These are phyloP conservation scores for Talaromyces sp. DNA, from an alignment of 2,329 filamentous ascomycete genomes.

Conservation along the genomic window DNA sequence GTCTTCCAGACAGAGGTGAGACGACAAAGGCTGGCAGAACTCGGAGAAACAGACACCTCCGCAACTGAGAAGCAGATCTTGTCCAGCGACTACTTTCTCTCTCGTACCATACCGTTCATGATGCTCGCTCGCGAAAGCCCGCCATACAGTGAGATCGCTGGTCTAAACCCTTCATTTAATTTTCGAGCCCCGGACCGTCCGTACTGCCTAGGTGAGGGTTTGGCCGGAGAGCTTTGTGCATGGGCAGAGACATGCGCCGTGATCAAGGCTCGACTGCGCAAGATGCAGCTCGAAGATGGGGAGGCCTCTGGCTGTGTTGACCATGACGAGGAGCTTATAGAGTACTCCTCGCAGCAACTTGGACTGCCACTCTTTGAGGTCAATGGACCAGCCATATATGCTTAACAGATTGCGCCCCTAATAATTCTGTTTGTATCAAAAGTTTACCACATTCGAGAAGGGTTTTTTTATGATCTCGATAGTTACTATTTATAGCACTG, in stretches of 20 bases:
- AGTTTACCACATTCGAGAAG: not conserved
- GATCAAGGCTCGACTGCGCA: constrained; percentile 28
- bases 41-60: constrained; percentile 10
- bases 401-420: not conserved
- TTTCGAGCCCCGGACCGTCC: constrained; percentile 38
- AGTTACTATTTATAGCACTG: not conserved
- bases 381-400: constrained; percentile 16
- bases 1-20: not conserved
- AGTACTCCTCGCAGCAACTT: constrained; percentile 17
- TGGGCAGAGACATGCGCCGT: constrained; percentile 36
- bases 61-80: constrained; percentile 13
- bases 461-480: not conserved
- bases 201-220: constrained; percentile 34
- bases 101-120: constrained; percentile 31
- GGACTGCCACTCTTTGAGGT: constrained; percentile 26
- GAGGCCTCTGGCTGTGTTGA: not conserved
- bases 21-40: constrained; percentile 7
- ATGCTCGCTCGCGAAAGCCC: constrained; percentile 32
- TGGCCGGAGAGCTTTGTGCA: constrained; percentile 35
- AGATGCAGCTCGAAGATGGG: constrained; percentile 21
- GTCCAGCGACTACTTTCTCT: constrained; percentile 32
- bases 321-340: constrained; percentile 18
- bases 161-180: constrained; percentile 15
- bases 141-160: constrained; percentile 23
- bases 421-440: not conserved